Conservation (phyloP, 2,329 filamentous ascomycete species). For the Dothidotthia symphoricarpi region DNA sequence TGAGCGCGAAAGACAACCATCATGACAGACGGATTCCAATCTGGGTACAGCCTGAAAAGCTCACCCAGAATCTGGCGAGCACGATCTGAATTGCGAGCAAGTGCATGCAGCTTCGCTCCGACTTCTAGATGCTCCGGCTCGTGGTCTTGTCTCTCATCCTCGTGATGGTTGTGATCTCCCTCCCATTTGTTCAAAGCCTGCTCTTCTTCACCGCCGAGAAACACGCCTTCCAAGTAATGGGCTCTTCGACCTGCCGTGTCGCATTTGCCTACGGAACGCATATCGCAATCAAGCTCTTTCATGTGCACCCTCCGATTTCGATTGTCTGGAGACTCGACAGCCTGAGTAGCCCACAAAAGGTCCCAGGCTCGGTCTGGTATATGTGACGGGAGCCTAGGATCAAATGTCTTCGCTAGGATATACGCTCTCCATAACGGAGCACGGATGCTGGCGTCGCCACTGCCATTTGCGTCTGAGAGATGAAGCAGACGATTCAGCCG, state of each 20-base stretch:
- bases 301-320: conserved; percentile 19
- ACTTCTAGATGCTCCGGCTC: conserved; percentile 55
- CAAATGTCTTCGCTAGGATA: conserved; percentile 15
- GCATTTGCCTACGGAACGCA: conserved; percentile 16
- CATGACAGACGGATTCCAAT: conserved; percentile 56
- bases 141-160: conserved; percentile 22
- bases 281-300: conserved; percentile 29
- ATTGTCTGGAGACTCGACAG: conserved; percentile 10
- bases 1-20: conserved; percentile 70
- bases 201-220: conserved; percentile 24
- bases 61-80: conserved; percentile 58
- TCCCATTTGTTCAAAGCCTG: conserved; percentile 37
- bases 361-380: conserved; percentile 36
- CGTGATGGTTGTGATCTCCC: conserved; percentile 10
- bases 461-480: conserved; percentile 8
- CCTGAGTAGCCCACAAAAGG: conserved; percentile 34
- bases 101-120: conserved; percentile 64
- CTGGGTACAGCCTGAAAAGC: conserved; percentile 50
- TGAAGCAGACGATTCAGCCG: conserved; percentile 17
- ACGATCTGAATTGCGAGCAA: conserved; percentile 57
- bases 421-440: conserved; percentile 36
- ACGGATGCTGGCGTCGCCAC: conserved; percentile 2
- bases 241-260: conserved; percentile 22
- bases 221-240: conserved; percentile 28
- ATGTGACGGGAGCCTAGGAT: conserved; percentile 13